Evolutionary conservation across 495 filamentous ascomycete genomes (phyloP), one percentile per base, ranked within the genome.

Genomic region (Xylaria acuta): DNA sequence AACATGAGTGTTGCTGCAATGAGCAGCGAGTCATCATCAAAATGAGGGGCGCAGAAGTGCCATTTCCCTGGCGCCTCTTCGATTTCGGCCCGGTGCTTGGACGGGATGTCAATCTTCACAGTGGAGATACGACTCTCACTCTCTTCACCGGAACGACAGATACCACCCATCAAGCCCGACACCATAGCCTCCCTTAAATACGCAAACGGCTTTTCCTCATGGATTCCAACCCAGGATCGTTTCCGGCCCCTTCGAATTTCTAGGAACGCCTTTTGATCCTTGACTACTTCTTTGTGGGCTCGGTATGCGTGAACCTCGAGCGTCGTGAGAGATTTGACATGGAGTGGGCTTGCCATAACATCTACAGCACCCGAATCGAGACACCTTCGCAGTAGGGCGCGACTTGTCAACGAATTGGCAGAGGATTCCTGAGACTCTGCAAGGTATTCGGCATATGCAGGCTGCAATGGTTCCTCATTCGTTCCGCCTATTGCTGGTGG

Each of bases 221-320:
- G 87, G n/a, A 95, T 88, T 36, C 94, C 94, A 51, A 98, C 93
- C 94, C 94, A 97, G 2, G 95, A 97, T 64, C 93, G 89, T 80
- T 96, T 97, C 65, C 95, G 87, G 27, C 88, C 87, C 72, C 90
- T 88, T 74, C 89, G 92, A 64, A 86, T 80, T 30, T 91, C 89
- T 18, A 93, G 73, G 64, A 93, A 87, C 5, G 88, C 86, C 34
- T 90, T 88, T 77, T 93, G 89, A 64, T 93, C 90, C 76, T 86
- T 88, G 34, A 87, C 86, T 27, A 91, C 88, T 69, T 92, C 87
- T 77, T 90, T 92, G 72, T 91, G 91, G 16, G 89, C 89, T 65
- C 93, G 89, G 82, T 95, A 97, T 40, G 92, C 94, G 80, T 95
- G 94, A 18, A 95, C 87, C 69, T 92, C 89, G 38, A 97, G 86